Evolutionary conservation across 257 asterid species (phyloP).

Genomic region (Jacaranda copaia): DNA sequence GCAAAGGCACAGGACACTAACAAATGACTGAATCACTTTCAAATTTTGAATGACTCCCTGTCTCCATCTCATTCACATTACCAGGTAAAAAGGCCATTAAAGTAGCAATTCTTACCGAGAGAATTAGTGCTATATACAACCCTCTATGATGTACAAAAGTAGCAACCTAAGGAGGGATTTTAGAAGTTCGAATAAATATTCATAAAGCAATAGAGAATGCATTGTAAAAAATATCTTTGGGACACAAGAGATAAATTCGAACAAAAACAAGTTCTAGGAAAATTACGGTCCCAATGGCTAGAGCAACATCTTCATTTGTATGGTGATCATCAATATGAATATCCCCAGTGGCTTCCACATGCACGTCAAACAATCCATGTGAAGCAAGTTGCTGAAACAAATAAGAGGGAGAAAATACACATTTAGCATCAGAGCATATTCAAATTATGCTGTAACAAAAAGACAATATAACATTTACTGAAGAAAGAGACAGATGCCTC

Average conservation of each 20-base stretch:
- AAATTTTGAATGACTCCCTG: no score
- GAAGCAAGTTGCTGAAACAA: conserved; percentile 90
- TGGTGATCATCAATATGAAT: conserved; percentile 95
- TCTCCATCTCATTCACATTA: no score
- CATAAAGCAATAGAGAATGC: conserved; percentile 10
- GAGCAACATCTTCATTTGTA: conserved; percentile 89
- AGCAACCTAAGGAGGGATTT: background rate
- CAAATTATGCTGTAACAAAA: no score
- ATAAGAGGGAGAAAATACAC: conserved; percentile 19
- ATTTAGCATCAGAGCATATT: conserved; percentile 24
- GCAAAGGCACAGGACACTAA: background rate
- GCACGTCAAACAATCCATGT: conserved; percentile 83
- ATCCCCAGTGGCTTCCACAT: conserved; percentile 88
- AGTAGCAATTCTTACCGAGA: background rate
- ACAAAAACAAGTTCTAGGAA: background rate
- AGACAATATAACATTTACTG: background rate
- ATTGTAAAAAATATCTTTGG: background rate
- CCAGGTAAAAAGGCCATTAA: no score
- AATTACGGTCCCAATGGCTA: conserved; percentile 90
- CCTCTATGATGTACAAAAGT: background rate
- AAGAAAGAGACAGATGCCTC: background rate
- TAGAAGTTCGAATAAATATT: background rate
- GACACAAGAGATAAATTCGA: background rate
- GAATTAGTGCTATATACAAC: background rate
- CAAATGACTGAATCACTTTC: no score